These are phyloP conservation scores for Dendrocalamus sinicus DNA, from an alignment of 176 grass and related monocot species.

Conservation along the genomic window DNA sequence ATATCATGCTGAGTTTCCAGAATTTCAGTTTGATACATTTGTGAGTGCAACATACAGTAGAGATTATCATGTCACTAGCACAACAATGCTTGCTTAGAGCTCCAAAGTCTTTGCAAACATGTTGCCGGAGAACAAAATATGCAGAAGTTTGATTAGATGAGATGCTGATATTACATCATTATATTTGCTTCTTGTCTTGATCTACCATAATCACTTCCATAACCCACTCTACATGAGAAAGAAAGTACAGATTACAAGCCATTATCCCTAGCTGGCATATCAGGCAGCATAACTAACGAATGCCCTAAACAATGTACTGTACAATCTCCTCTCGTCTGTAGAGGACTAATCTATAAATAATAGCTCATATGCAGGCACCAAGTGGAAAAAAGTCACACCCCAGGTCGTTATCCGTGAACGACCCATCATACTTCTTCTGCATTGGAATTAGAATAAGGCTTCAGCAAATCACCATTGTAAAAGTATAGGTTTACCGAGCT, in stretches of 20 bases:
- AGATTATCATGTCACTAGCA: not conserved
- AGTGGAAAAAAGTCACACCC: slow-evolving; percentile 80
- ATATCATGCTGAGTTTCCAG: not conserved
- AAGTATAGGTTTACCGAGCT: not conserved
- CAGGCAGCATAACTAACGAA: slow-evolving; percentile 27
- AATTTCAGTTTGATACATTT: not conserved
- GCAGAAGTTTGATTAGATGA: not conserved
- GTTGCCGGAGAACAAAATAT: not conserved
- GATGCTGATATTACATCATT: slow-evolving; percentile 9
- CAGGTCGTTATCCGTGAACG: slow-evolving; percentile 67
- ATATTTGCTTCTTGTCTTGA: slow-evolving; percentile 32
- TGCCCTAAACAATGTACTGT: slow-evolving; percentile 24
- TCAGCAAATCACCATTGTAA: not conserved
- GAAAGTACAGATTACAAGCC: slow-evolving; percentile 41
- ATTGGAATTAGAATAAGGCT: slow-evolving; percentile 27
- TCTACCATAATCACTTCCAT: slow-evolving; percentile 37
- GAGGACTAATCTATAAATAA: slow-evolving; percentile 12
- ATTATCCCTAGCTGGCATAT: slow-evolving; percentile 37
- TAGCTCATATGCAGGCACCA: slow-evolving; percentile 83
- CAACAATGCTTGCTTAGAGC: not conserved
- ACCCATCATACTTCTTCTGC: slow-evolving; percentile 77
- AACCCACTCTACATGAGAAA: slow-evolving; percentile 14
- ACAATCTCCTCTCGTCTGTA: slow-evolving; percentile 13
- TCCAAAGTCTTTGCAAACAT: not conserved
- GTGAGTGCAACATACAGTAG: not conserved